Conservation (phyloP, 371 early-diverging fungal species). For the Saksenaea oblongispora region DNA sequence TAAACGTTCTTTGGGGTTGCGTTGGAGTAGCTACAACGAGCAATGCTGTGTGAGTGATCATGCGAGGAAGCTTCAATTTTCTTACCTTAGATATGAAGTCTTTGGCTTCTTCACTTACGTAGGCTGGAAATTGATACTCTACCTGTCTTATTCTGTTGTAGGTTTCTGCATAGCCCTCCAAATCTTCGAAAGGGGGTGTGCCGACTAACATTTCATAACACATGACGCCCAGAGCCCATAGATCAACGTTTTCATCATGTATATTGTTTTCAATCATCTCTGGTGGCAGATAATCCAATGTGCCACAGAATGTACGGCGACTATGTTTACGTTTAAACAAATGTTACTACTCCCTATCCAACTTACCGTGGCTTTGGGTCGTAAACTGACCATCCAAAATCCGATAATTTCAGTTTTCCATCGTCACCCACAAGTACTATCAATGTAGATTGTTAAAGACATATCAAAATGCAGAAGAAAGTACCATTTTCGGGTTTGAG, state of each 20-base stretch:
- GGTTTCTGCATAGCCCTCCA: conserved; percentile 63
- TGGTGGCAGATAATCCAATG: conserved; percentile 97
- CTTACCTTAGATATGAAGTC: conserved; percentile 80
- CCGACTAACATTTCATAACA: conserved; percentile 96
- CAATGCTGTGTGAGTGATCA: background rate
- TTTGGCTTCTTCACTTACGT: conserved; percentile 75
- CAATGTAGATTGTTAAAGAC: background rate
- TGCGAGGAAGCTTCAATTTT: background rate
- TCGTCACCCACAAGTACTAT: conserved; percentile 69
- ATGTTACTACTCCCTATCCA: background rate
- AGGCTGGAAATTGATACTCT: conserved; percentile 78
- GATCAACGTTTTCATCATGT: conserved; percentile 80
- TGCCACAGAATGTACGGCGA: conserved; percentile 93
- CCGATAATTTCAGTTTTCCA: conserved; percentile 92
- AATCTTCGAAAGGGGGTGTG: conserved; percentile 92
- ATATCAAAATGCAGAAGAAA: background rate
- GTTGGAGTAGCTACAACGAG: conserved; percentile 9
- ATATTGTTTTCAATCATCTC: conserved; percentile 82
- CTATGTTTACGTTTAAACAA: conserved; percentile 27
- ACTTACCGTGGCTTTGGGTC: conserved; percentile 78
- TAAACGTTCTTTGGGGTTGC: conserved; percentile 7
- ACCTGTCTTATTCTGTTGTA: conserved; percentile 81
- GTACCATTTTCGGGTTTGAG: conserved; percentile 81
- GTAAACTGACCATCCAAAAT: conserved; percentile 99
- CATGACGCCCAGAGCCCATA: conserved; percentile 96